Conservation (phyloP, 106 monocot genomes). For the Phalaenopsis equestris region DNA sequence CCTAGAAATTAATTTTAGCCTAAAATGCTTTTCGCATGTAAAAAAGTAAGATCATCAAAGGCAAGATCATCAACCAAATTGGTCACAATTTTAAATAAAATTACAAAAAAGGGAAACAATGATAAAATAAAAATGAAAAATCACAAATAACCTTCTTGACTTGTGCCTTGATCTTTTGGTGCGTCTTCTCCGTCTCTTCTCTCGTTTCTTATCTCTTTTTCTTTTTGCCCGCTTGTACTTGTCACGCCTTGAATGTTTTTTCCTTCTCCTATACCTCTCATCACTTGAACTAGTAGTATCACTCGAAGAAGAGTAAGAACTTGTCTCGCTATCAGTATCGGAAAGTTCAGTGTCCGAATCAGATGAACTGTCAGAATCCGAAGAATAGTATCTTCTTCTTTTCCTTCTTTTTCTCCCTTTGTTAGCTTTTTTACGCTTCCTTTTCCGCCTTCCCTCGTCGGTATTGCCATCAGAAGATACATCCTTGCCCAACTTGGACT, state of each 20-base stretch:
- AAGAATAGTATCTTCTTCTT: slow-evolving; percentile 65
- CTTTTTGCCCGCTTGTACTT: slow-evolving; percentile 68
- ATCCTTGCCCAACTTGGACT: slow-evolving; percentile 40
- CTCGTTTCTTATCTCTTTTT: slow-evolving; percentile 63
- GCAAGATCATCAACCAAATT: background rate
- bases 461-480: slow-evolving; percentile 30
- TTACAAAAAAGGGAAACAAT: background rate
- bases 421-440: slow-evolving; percentile 52
- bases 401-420: slow-evolving; percentile 67
- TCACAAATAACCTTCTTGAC: slow-evolving; percentile 48
- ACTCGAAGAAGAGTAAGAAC: slow-evolving; percentile 50
- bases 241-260: slow-evolving; percentile 44
- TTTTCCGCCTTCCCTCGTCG: slow-evolving; percentile 27
- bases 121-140: background rate
- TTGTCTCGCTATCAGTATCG: slow-evolving; percentile 68
- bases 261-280: slow-evolving; percentile 54
- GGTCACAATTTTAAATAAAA: background rate
- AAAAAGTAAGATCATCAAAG: background rate
- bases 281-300: slow-evolving; percentile 84
- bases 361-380: slow-evolving; percentile 54
- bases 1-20: background rate
- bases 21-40: background rate
- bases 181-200: slow-evolving; percentile 51
- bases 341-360: slow-evolving; percentile 48
- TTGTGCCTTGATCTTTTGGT: slow-evolving; percentile 59